phyloP scores from a whole-genome alignment of 306 rosid species.

The Quercus parvula region DNA sequence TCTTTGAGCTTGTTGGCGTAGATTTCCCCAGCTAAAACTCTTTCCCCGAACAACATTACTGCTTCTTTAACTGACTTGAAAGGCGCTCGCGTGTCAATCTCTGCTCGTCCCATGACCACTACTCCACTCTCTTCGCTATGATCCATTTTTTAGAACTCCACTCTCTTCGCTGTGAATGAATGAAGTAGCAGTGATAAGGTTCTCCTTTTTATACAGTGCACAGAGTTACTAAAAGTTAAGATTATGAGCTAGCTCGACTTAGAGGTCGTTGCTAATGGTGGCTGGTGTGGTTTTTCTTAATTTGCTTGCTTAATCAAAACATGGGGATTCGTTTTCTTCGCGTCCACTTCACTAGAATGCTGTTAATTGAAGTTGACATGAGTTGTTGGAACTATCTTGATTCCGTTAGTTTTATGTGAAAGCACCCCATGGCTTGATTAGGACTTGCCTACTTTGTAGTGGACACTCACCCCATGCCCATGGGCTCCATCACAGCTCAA shows the following conservation, averaged over 20 bases:
- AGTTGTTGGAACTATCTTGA: constrained; percentile 61
- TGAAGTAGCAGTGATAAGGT: constrained; percentile 11
- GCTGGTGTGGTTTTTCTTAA: constrained; percentile 32
- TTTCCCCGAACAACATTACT: constrained; percentile 77
- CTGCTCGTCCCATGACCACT: constrained; percentile 51
- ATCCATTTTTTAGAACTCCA: constrained; percentile 28
- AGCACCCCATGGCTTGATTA: constrained; percentile 29
- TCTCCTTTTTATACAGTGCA: constrained; percentile 31
- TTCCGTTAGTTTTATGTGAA: constrained; percentile 44
- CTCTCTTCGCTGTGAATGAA: constrained; percentile 21
- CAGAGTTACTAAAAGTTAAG: too few species aligned
- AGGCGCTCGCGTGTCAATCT: constrained; percentile 84
- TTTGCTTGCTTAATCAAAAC: constrained; percentile 27
- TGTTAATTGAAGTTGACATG: constrained; percentile 77
- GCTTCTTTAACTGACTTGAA: constrained; percentile 90
- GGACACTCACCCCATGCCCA: neutral
- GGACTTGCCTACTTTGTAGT: constrained; percentile 39
- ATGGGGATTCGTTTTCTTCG: constrained; percentile 55
- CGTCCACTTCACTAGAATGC: constrained; percentile 96
- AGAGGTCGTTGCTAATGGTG: constrained; percentile 37
- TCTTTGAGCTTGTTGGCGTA: constrained; percentile 74
- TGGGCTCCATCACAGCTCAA: constrained; percentile 15
- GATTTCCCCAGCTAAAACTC: constrained; percentile 75
- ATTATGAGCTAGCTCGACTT: too few species aligned
- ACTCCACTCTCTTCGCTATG: constrained; percentile 19